Conservation (phyloP, 139 green algal genomes). For the Chlorella sorokiniana region DNA sequence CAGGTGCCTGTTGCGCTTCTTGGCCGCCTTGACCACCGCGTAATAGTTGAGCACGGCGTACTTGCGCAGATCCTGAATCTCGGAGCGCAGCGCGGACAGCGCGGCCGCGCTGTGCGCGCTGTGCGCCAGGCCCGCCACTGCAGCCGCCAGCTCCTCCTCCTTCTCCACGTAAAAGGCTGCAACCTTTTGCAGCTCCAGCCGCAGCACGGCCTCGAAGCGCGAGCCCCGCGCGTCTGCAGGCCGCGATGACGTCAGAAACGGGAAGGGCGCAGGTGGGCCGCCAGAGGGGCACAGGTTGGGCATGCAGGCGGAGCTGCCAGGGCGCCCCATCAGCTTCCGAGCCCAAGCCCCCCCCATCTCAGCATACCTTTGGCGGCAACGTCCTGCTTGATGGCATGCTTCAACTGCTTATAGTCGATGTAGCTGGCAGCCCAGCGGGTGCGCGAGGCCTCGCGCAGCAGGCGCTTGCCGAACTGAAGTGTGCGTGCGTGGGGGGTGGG, state of each 20-base stretch:
- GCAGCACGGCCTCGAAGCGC: conserved; percentile 57
- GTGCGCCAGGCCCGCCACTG: background rate
- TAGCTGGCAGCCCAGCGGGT: conserved; percentile 44
- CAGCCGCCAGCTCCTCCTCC: conserved; percentile 33
- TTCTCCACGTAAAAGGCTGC: conserved; percentile 64
- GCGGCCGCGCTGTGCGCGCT: background rate
- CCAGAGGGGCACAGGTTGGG: background rate
- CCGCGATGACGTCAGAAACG: too few species aligned
- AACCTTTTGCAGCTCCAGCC: conserved; percentile 63
- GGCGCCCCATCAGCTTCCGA: background rate
- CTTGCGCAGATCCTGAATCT: conserved; percentile 63
- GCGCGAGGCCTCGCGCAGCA: conserved; percentile 55
- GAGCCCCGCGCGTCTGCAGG: conserved; percentile 53
- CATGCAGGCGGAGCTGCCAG: background rate
- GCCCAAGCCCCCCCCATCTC: background rate
- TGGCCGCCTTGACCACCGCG: conserved; percentile 79
- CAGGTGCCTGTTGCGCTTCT: conserved; percentile 86
- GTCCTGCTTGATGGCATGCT: conserved; percentile 70
- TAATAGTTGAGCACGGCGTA: conserved; percentile 87
- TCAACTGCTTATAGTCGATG: conserved; percentile 77
- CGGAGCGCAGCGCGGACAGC: conserved; percentile 22
- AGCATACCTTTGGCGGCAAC: conserved; percentile 46
- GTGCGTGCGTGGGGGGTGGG: background rate
- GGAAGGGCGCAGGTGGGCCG: too few species aligned
- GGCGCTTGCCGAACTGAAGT: conserved; percentile 69